Conservation (phyloP, 2,329 filamentous ascomycete genomes). For the Domatiomyces globalis region DNA sequence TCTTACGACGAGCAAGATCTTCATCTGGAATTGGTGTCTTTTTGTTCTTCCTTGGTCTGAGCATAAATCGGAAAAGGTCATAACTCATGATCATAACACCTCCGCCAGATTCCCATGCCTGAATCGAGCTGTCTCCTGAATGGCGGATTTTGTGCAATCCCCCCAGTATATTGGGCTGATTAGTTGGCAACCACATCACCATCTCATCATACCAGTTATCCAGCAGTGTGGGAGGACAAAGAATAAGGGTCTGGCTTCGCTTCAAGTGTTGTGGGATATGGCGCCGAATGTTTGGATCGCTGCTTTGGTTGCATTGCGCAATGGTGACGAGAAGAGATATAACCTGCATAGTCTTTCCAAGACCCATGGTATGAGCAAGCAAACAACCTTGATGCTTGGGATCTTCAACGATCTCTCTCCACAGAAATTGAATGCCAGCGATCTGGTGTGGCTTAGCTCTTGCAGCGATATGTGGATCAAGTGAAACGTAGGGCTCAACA, state of each 20-base stretch:
- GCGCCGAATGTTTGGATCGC: slow-evolving; percentile 39
- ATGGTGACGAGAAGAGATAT: slow-evolving; percentile 71
- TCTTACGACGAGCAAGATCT: slow-evolving; percentile 26
- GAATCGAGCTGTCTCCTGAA: slow-evolving; percentile 1
- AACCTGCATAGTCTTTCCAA: slow-evolving; percentile 86
- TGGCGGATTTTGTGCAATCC: slow-evolving; percentile 23
- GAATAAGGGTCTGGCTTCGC: slow-evolving; percentile 50
- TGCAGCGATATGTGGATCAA: slow-evolving; percentile 49
- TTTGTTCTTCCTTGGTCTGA: slow-evolving; percentile 18
- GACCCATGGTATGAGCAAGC: slow-evolving; percentile 77
- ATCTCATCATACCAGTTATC: slow-evolving; percentile 78
- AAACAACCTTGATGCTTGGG: slow-evolving; percentile 57
- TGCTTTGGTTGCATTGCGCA: slow-evolving; percentile 48
- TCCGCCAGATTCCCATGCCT: slow-evolving; percentile 27
- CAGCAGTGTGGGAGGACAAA: slow-evolving; percentile 62
- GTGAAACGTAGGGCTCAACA: slow-evolving; percentile 32
- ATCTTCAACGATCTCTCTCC: slow-evolving; percentile 62
- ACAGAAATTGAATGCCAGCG: slow-evolving; percentile 71
- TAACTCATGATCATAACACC: slow-evolving; percentile 71
- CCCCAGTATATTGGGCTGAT: slow-evolving; percentile 37
- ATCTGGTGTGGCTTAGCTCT: slow-evolving; percentile 69
- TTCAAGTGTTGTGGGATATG: slow-evolving; percentile 58
- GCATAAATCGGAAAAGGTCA: slow-evolving; percentile 43
- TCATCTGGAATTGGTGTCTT: slow-evolving; percentile 23
- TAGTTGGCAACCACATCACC: slow-evolving; percentile 47